These are phyloP conservation scores for Podaxis sp. DNA, from an alignment of 768 basidiomycete species.

Conservation along the genomic window DNA sequence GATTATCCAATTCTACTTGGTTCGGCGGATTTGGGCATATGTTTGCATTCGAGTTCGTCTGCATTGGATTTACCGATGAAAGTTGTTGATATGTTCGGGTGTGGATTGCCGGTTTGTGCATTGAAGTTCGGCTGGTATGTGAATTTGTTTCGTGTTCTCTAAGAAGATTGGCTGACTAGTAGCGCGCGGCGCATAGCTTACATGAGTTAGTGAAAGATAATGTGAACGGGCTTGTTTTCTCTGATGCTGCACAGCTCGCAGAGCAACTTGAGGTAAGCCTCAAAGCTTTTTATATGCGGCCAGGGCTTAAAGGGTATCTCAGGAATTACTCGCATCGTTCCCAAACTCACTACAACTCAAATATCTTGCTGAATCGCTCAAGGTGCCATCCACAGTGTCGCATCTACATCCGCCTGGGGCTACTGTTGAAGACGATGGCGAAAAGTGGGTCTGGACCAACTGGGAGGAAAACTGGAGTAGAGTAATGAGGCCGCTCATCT, in stretches of 20 bases:
- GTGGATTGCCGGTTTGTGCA: conserved; percentile 91
- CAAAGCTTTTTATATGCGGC: background rate
- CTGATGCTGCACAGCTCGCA: conserved; percentile 63
- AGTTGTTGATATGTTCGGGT: conserved; percentile 99
- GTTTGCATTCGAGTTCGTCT: conserved; percentile 87
- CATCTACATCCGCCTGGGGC: conserved; percentile 20
- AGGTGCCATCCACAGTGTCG: conserved; percentile 24
- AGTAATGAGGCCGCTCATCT: conserved; percentile 58
- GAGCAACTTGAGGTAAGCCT: conserved; percentile 63
- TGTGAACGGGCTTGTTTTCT: conserved; percentile 82
- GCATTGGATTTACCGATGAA: conserved; percentile 97
- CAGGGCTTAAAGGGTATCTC: background rate
- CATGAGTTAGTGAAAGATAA: conserved; percentile 84
- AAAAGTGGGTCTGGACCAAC: conserved; percentile 58
- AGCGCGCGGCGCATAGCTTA: conserved; percentile 47
- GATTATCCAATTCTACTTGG: conserved; percentile 91
- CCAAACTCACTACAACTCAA: conserved; percentile 52
- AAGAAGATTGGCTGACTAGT: conserved; percentile 2
- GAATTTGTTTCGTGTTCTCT: background rate
- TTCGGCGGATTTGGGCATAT: conserved; percentile 89
- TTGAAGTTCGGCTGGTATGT: conserved; percentile 82
- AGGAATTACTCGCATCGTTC: conserved; percentile 62
- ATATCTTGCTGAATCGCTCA: conserved; percentile 51
- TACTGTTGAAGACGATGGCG: conserved; percentile 21
- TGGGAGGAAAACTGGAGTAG: conserved; percentile 89